These are phyloP conservation scores for Phialophora expanda DNA, from an alignment of 2,329 filamentous ascomycete species.

Conservation along the genomic window DNA sequence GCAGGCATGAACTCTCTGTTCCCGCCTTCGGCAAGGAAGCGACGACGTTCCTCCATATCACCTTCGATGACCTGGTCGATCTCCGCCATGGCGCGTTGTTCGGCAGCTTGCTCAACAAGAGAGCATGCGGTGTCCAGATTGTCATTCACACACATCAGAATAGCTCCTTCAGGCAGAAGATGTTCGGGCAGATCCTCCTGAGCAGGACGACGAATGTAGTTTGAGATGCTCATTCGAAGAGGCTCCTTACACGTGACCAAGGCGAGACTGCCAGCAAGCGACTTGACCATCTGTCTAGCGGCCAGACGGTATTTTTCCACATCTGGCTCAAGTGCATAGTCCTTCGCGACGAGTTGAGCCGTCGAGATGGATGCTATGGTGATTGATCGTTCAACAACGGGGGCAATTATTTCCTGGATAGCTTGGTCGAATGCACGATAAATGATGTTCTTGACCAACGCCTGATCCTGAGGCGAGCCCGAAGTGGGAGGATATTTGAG, in stretches of 20 bases:
- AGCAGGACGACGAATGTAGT: constrained; percentile 86
- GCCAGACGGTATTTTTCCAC: constrained; percentile 84
- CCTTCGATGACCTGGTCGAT: constrained; percentile 91
- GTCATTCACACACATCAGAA: constrained; percentile 98
- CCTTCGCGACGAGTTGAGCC: constrained; percentile 91
- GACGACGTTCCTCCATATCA: constrained; percentile 76
- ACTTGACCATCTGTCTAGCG: constrained; percentile 92
- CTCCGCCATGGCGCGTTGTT: constrained; percentile 88
- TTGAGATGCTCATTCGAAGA: constrained; percentile 92
- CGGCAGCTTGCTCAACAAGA: constrained; percentile 93
- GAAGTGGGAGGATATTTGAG: constrained; percentile 78
- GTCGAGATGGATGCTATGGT: constrained; percentile 98
- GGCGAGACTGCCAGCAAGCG: constrained; percentile 89
- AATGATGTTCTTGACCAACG: constrained; percentile 74
- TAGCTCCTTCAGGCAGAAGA: constrained; percentile 88
- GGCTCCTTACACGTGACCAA: constrained; percentile 99
- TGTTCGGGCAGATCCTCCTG: constrained; percentile 57
- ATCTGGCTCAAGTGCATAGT: constrained; percentile 91
- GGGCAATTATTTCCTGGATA: constrained; percentile 94
- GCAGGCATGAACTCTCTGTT: constrained; percentile 36
- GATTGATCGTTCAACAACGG: constrained; percentile 94
- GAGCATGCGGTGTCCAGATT: constrained; percentile 92
- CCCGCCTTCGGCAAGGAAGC: constrained; percentile 69
- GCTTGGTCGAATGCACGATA: constrained; percentile 84
- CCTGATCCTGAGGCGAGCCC: constrained; percentile 75